Evolutionary conservation across 2,329 filamentous ascomycete species (phyloP), one percentile per base, ranked within the genome.

Genomic region (Aspergillus brasiliensis): DNA sequence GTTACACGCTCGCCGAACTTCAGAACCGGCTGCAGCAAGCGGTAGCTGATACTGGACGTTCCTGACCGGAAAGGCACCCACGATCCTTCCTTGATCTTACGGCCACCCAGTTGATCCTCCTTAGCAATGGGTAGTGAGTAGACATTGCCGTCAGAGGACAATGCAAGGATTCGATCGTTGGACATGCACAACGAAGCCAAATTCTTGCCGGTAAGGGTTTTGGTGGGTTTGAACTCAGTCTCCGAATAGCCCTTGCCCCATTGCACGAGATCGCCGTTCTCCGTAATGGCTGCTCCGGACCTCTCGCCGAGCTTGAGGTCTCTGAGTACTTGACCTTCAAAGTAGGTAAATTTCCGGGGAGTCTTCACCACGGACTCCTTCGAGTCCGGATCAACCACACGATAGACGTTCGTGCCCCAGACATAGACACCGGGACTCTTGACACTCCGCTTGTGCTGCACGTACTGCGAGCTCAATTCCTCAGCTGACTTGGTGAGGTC

Each of bases 361-460:
- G 85, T 87, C 78, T 96, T 97, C 73, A 98, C 82, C 63, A 88
- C 84, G 28, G 81, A 80, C 57, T 97, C 92, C 54, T 89, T 84
- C 8, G 90, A 94, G 63, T 90, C 88, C 1, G 93, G 92, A 44
- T 93, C 92, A 38, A 91, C 91, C n/a, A 97, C 93, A 67, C 85
- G 85, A 61, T 92, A 91, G 15, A 82, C 81, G 70, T 99, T 99
- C 17, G 90, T 92, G 0, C 95, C 95, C 94, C 95, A 99, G 5
- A 90, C 87, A 77, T 96, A 98, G 0, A 98, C 90, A 2, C 93
- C 95, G 0, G 95, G 94, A 61, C 91, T 88, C 76, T 87, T 86
- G 81, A 86, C 84, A 76, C 91, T 96, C 71, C 86, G 87, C 78
- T 91, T 92, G 60, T 97, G 90, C 78, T 97, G 94, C 5, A 91